These are phyloP conservation scores for Talaromyces stipitatus DNA, from an alignment of 495 filamentous ascomycete species.

Conservation along the genomic window DNA sequence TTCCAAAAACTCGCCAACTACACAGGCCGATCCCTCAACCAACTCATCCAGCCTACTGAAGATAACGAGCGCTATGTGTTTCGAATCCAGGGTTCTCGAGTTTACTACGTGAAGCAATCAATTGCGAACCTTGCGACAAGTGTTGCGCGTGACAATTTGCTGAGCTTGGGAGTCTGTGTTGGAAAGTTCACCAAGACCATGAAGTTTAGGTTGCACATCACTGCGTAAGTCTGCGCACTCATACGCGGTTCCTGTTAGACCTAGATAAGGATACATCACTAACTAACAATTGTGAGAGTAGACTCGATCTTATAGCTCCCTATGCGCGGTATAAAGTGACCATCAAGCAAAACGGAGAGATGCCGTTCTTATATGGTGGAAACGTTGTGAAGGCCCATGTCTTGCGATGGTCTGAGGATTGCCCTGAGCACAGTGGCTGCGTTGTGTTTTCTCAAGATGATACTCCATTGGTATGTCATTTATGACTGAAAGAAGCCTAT, in stretches of 20 bases:
- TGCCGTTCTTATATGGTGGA: constrained; percentile 84
- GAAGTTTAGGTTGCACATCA: constrained; percentile 30
- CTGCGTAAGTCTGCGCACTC: constrained; percentile 10
- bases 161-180: constrained; percentile 78
- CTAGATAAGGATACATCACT: background rate
- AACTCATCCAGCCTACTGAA: constrained; percentile 62
- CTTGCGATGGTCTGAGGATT: constrained; percentile 80
- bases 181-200: constrained; percentile 58
- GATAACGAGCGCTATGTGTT: constrained; percentile 74
- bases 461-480: constrained; percentile 39
- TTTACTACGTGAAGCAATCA: constrained; percentile 81
- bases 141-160: constrained; percentile 67
- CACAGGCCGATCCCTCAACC: constrained; percentile 68
- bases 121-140: constrained; percentile 87
- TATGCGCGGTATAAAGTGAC: constrained; percentile 91
- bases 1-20: constrained; percentile 83
- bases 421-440: constrained; percentile 39
- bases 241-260: constrained; percentile 29
- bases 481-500: background rate
- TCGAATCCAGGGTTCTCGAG: constrained; percentile 66
- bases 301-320: constrained; percentile 71
- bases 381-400: constrained; percentile 91
- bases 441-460: constrained; percentile 37
- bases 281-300: background rate
- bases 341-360: constrained; percentile 91